These are phyloP conservation scores for Chlorella sp. DNA, from an alignment of 139 green algal genomes.

Conservation along the genomic window DNA sequence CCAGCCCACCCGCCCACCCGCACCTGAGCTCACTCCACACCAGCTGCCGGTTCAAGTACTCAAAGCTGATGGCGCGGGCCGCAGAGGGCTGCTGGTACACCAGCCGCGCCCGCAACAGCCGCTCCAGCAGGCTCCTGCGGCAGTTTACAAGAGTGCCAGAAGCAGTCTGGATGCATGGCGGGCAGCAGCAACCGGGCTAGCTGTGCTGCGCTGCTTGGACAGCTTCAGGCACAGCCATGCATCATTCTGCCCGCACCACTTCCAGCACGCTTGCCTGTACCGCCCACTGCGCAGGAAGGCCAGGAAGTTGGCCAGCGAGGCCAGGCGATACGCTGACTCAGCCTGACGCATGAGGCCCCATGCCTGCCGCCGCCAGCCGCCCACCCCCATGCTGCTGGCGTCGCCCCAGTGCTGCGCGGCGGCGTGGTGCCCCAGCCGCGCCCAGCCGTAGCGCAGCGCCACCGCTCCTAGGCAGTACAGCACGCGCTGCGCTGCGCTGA, in stretches of 20 bases:
- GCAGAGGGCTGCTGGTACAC: constrained; percentile 83
- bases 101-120: constrained; percentile 71
- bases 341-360: constrained; percentile 47
- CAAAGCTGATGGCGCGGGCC: constrained; percentile 84
- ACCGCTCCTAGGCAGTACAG: constrained; percentile 65
- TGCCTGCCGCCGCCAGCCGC: constrained; percentile 21
- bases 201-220: no score
- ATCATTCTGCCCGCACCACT: no score
- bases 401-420: constrained; percentile 45
- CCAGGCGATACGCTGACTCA: constrained; percentile 53
- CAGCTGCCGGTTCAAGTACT: constrained; percentile 96
- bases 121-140: constrained; percentile 82
- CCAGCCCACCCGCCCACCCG: neutral
- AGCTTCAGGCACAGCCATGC: neutral
- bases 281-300: constrained; percentile 73
- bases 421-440: constrained; percentile 43
- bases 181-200: no score
- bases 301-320: constrained; percentile 69
- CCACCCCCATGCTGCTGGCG: neutral
- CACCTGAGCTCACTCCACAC: constrained; percentile 86
- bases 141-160: no score
- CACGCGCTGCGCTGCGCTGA: constrained; percentile 60
- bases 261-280: constrained; percentile 67
- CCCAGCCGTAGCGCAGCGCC: constrained; percentile 74
- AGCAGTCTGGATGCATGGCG: neutral